Evolutionary conservation across 225 moss, liverwort and hornwort genomes (phyloP).

Genomic region (Physcomitrium patens): DNA sequence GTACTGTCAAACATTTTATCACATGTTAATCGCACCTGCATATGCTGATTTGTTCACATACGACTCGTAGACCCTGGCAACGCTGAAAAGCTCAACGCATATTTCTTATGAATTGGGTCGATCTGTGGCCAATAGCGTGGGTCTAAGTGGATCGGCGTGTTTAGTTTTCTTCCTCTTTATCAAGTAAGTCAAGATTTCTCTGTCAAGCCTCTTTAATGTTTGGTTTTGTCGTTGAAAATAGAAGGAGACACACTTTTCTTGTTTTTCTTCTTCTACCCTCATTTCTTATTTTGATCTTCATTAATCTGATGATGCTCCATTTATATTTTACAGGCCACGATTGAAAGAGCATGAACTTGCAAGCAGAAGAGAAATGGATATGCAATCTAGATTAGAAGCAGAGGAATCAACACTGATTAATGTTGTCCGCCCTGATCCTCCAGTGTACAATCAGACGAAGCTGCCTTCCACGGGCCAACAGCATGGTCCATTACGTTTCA

Average conservation of each 20-base stretch:
- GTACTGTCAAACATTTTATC: neutral
- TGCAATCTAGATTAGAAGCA: slow-evolving; percentile 17
- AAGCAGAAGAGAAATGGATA: slow-evolving; percentile 28
- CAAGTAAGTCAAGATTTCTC: slow-evolving; percentile 56
- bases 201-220: slow-evolving; percentile 25
- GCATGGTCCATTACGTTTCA: slow-evolving; percentile 34
- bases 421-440: slow-evolving; percentile 23
- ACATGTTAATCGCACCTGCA: slow-evolving; percentile 15
- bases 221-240: slow-evolving; percentile 18
- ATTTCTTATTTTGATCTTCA: slow-evolving; percentile 15
- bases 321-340: slow-evolving; percentile 53
- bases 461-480: slow-evolving; percentile 41
- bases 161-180: slow-evolving; percentile 57
- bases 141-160: slow-evolving; percentile 57
- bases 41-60: slow-evolving; percentile 32
- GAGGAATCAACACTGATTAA: slow-evolving; percentile 38
- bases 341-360: slow-evolving; percentile 51
- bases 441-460: slow-evolving; percentile 32
- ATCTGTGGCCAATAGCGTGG: slow-evolving; percentile 47
- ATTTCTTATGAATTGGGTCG: slow-evolving; percentile 65
- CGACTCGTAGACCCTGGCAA: slow-evolving; percentile 53
- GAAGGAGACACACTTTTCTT: neutral
- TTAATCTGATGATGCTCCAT: slow-evolving; percentile 19
- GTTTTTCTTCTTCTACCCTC: neutral
- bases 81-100: slow-evolving; percentile 55